phyloP scores from a whole-genome alignment of 495 filamentous ascomycete genomes.

The Penicillium parvum region DNA sequence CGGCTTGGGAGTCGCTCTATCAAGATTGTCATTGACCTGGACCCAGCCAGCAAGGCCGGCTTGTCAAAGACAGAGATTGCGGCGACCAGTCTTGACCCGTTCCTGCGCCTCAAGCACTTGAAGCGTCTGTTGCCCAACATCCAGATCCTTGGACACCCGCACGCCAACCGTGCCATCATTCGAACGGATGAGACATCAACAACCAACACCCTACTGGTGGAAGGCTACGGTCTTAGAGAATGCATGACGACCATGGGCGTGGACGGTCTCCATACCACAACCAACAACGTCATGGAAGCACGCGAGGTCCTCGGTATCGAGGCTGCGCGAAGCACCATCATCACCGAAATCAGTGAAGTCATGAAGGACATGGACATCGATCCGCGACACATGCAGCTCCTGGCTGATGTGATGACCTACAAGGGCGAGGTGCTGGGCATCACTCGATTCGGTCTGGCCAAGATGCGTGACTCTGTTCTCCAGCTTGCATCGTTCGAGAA shows the following conservation, averaged over 20 bases:
- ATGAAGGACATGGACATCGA: conserved; percentile 95
- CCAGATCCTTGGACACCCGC: conserved; percentile 80
- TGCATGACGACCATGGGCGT: conserved; percentile 94
- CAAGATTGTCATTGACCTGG: conserved; percentile 52
- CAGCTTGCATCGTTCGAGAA: conserved; percentile 98
- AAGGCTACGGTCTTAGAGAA: conserved; percentile 83
- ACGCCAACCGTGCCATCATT: conserved; percentile 83
- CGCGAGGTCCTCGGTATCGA: conserved; percentile 94
- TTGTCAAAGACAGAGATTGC: conserved; percentile 54
- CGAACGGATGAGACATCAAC: conserved; percentile 62
- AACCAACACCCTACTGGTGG: conserved; percentile 71
- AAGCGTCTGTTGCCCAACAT: conserved; percentile 77
- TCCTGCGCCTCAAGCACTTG: conserved; percentile 75
- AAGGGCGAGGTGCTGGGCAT: conserved; percentile 98
- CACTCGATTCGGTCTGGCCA: conserved; percentile 90
- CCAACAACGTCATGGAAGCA: conserved; percentile 90
- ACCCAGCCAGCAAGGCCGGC: conserved; percentile 47
- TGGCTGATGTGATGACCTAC: conserved; percentile 99
- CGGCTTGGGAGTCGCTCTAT: conserved; percentile 49
- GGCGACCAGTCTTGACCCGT: conserved; percentile 58
- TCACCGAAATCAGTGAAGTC: conserved; percentile 71
- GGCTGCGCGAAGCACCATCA: conserved; percentile 81
- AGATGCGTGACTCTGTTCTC: conserved; percentile 93
- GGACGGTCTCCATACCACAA: conserved; percentile 62
- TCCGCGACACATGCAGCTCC: conserved; percentile 95